Conservation (phyloP, 2,329 filamentous ascomycete genomes). For the Hymenoscyphus linearis region DNA sequence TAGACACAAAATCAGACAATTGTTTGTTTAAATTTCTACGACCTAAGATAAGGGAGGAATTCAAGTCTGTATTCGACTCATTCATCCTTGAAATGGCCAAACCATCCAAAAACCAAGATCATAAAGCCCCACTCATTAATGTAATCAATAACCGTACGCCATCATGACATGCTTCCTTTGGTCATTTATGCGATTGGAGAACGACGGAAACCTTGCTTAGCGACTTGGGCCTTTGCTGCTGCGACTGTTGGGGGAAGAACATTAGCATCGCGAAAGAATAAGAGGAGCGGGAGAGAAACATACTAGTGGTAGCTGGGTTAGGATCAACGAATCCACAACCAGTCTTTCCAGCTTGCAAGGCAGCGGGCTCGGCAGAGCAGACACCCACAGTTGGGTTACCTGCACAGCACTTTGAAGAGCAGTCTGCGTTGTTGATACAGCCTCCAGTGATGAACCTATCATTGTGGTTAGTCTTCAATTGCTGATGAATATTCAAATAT, state of each 20-base stretch:
- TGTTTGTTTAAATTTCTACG: too few relatives aligned
- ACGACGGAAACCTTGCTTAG: constrained; percentile 34
- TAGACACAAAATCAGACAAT: too few relatives aligned
- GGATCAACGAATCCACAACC: constrained; percentile 36
- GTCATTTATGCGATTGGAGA: background rate
- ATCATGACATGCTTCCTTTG: background rate
- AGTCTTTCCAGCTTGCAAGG: constrained; percentile 35
- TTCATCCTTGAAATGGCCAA: background rate
- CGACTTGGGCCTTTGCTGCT: constrained; percentile 21
- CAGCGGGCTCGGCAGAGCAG: constrained; percentile 34
- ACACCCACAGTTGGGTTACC: constrained; percentile 30
- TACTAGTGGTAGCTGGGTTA: constrained; percentile 26
- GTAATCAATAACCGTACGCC: background rate
- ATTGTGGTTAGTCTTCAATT: background rate
- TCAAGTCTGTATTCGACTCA: background rate
- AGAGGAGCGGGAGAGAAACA: background rate
- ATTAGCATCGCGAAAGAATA: background rate
- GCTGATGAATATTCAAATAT: background rate
- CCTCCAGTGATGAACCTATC: constrained; percentile 35
- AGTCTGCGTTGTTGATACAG: constrained; percentile 34
- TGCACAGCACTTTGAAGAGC: constrained; percentile 33
- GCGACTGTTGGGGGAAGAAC: constrained; percentile 3
- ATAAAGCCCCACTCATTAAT: background rate
- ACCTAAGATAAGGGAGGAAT: too few relatives aligned
- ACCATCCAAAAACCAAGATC: background rate